Percentiles rank a stretch among this genome's conserved stretches.
phyloP scores from a whole-genome alignment of 2,329 filamentous ascomycete genomes.

The Claviceps pazoutovae region DNA sequence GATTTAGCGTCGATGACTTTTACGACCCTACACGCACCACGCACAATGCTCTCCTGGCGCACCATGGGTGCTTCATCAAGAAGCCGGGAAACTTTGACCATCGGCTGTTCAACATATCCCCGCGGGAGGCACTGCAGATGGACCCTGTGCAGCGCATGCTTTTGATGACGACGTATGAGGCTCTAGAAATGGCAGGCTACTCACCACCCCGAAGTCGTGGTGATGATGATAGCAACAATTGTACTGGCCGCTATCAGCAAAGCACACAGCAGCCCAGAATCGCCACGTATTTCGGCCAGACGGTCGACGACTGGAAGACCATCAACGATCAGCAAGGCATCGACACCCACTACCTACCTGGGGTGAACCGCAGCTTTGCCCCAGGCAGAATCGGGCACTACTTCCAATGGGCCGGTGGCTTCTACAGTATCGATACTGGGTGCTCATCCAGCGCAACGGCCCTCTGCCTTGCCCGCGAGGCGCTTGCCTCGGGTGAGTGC shows the following conservation, averaged over 20 bases:
- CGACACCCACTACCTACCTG: conserved; percentile 25
- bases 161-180: conserved; percentile 64
- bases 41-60: not conserved
- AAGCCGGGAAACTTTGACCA: conserved; percentile 63
- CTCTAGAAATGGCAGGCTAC: conserved; percentile 50
- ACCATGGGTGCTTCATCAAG: conserved; percentile 51
- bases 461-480: conserved; percentile 45
- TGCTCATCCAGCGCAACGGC: conserved; percentile 60
- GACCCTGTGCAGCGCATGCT: conserved; percentile 66
- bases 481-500: conserved; percentile 40
- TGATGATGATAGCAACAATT: not conserved
- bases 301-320: conserved; percentile 65
- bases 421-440: conserved; percentile 61
- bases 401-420: conserved; percentile 26
- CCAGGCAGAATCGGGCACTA: conserved; percentile 23
- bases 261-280: conserved; percentile 26
- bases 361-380: conserved; percentile 1
- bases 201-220: not conserved
- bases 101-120: conserved; percentile 73
- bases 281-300: conserved; percentile 62
- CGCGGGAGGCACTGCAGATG: conserved; percentile 58
- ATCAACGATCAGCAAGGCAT: conserved; percentile 60
- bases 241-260: not conserved
- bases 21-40: not conserved
- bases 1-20: not conserved